Base-by-base conservation (phyloP, 176 grass and related monocot genomes). In the Melocanna baccifera region DNA sequence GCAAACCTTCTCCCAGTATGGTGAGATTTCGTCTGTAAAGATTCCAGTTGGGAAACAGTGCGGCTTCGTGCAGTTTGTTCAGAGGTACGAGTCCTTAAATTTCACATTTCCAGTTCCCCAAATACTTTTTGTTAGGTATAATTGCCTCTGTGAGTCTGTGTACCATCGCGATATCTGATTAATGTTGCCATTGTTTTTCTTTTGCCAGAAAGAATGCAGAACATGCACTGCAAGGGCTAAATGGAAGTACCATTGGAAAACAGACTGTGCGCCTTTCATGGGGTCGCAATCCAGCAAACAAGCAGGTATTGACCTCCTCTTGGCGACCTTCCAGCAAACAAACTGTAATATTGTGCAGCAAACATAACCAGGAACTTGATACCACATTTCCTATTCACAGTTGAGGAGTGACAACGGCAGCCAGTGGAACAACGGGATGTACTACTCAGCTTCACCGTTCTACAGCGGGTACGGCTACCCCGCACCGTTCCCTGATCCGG, bases 281-380 rank as follows among this genome's bases (percentile, higher is more conserved):
- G 96, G 96, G 96, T 10, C 93, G 96, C 79, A 98, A 93, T 75
- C 96, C 91, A 63, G 93, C 89, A 78, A 95, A 98, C 81, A 98
- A 92, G 76, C 96, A 98, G 87, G 93, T 95, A 83, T 16, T 32
- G 32, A 36, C 26, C 9, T 47, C 6, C 32, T 84, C 12, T 55
- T 28, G 53, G 0, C 63, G 25, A 6, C 14, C 19, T 26, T 40
- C 20, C 34, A 47, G 2, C 30, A 39, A 42, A 7, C 6, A 37
- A 36, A 34, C 37, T 43, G 37, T 30, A 59, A 39, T 37, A 73
- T 57, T 79, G 12, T 48, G 34, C 66, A 73, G 58, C 9, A 67
- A 65, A 67, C 12, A 34, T 12, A 51, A 19, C 25, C 11, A 88
- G 22, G 16, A 36, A 58, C 46, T 28, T 86, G 56, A 78, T 23